phyloP scores from a whole-genome alignment of 2,329 filamentous ascomycete genomes.

The Proliferodiscus dingleyae region DNA sequence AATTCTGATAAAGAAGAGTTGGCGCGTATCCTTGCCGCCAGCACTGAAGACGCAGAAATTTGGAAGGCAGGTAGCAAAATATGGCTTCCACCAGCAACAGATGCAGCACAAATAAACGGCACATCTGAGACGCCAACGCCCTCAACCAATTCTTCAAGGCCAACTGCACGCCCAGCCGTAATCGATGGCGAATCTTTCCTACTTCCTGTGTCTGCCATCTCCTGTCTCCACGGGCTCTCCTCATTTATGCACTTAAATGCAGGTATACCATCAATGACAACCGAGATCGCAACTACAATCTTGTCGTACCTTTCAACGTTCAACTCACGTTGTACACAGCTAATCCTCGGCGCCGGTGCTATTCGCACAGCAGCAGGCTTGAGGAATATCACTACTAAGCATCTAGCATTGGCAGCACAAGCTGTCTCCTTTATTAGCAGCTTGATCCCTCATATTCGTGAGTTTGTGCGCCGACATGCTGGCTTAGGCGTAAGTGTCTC shows the following conservation, averaged over 20 bases:
- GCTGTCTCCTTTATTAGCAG: conserved; percentile 82
- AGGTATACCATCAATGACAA: conserved; percentile 82
- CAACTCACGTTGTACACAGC: conserved; percentile 92
- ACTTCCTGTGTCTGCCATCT: conserved; percentile 75
- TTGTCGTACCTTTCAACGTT: conserved; percentile 87
- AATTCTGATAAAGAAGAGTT: conserved; percentile 57
- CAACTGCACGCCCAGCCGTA: conserved; percentile 64
- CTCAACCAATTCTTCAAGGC: conserved; percentile 39
- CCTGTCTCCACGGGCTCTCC: conserved; percentile 76
- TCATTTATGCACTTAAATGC: conserved; percentile 78
- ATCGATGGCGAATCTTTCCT: conserved; percentile 85
- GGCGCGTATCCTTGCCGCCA: conserved; percentile 61
- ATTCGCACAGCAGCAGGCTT: conserved; percentile 83
- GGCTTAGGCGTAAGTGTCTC: conserved; percentile 47
- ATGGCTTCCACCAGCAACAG: conserved; percentile 41
- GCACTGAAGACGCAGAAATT: conserved; percentile 61
- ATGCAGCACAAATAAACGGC: conserved; percentile 7
- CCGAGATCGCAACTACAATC: conserved; percentile 73
- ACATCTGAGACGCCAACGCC: conserved; percentile 17
- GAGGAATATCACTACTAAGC: conserved; percentile 94
- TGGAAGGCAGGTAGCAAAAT: conserved; percentile 61
- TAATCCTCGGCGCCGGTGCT: conserved; percentile 91
- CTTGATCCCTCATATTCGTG: conserved; percentile 82
- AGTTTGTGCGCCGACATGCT: conserved; percentile 78
- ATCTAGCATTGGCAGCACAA: conserved; percentile 87